A percentile compares a stretch with the other conserved stretches of the same genome.
Conservation (phyloP, 75 land plant genomes). For the Isoetes taiwanensis region DNA sequence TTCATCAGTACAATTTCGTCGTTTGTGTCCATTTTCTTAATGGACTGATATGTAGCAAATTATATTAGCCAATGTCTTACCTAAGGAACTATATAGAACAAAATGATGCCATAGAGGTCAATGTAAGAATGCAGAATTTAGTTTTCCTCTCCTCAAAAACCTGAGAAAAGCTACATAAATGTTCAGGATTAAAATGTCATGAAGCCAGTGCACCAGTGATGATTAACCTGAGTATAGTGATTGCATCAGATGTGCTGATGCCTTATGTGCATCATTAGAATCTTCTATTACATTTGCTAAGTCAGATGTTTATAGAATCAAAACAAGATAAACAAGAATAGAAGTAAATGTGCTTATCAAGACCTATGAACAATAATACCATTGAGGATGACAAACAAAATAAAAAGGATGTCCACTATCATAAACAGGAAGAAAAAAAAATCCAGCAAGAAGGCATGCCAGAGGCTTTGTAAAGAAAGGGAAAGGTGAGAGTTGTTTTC, state of each 20-base stretch:
- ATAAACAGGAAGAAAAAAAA: constrained; percentile 61
- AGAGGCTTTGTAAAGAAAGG: no score
- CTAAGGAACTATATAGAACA: constrained; percentile 69
- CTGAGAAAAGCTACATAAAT: background rate
- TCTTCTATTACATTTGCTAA: no score
- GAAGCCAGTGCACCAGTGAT: constrained; percentile 47
- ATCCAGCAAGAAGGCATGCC: no score
- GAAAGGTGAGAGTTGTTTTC: no score
- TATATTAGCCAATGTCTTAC: no score
- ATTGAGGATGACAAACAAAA: constrained; percentile 56
- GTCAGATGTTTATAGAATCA: no score
- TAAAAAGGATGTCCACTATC: constrained; percentile 39
- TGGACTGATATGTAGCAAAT: no score
- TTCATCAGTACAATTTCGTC: no score
- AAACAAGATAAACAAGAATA: no score
- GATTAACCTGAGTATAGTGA: constrained; percentile 54
- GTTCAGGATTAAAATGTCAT: constrained; percentile 32
- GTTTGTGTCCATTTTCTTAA: no score
- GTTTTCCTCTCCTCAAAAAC: constrained; percentile 13
- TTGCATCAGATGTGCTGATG: constrained; percentile 86
- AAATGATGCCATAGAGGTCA: constrained; percentile 14
- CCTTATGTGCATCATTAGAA: constrained; percentile 91
- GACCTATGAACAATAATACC: constrained; percentile 88
- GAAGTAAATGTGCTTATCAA: no score
- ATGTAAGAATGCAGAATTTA: background rate